Percentiles rank a stretch among this genome's conserved stretches.
Evolutionary conservation across 1,139 yeast genomes (phyloP).

Genomic region (Oligophagozyma castellii): DNA sequence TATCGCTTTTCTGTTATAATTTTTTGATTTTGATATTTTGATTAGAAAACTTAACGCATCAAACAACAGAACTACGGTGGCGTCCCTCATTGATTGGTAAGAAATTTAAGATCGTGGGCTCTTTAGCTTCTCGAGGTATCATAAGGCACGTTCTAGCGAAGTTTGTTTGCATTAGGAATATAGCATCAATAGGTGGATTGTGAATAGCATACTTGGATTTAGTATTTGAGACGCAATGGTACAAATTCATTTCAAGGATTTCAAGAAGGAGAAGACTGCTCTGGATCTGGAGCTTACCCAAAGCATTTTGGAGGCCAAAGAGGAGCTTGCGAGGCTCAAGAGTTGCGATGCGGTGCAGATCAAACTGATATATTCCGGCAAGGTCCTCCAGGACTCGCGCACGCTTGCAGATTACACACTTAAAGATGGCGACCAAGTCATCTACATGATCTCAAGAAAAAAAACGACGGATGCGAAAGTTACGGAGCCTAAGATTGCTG

Average conservation of each 20-base stretch:
- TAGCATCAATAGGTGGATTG: slow-evolving; percentile 1
- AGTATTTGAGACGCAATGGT: slow-evolving; percentile 26
- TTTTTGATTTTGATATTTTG: too few relatives aligned
- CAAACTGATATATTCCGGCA: slow-evolving; percentile 80
- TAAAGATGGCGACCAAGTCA: slow-evolving; percentile 81
- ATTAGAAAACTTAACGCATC: too few relatives aligned
- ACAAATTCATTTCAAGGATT: slow-evolving; percentile 80
- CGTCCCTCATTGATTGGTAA: too few relatives aligned
- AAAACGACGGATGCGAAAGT: slow-evolving; percentile 16
- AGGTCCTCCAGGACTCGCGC: slow-evolving; percentile 74
- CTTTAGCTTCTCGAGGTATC: too few relatives aligned
- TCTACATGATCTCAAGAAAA: slow-evolving; percentile 64
- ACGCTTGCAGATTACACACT: slow-evolving; percentile 52
- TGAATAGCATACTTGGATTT: not conserved
- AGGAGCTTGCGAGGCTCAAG: slow-evolving; percentile 53
- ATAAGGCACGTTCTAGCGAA: too few relatives aligned
- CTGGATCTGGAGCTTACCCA: slow-evolving; percentile 61
- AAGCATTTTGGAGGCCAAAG: slow-evolving; percentile 59
- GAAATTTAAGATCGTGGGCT: too few relatives aligned
- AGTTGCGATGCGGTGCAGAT: slow-evolving; percentile 63
- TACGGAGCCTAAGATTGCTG: slow-evolving; percentile 14
- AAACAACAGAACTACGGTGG: too few relatives aligned
- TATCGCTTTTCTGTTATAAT: too few relatives aligned
- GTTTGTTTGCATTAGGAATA: too few relatives aligned
- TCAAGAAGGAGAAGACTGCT: slow-evolving; percentile 80